Conservation (phyloP, 768 basidiomycete genomes). For the Coprinellus micaceus region DNA sequence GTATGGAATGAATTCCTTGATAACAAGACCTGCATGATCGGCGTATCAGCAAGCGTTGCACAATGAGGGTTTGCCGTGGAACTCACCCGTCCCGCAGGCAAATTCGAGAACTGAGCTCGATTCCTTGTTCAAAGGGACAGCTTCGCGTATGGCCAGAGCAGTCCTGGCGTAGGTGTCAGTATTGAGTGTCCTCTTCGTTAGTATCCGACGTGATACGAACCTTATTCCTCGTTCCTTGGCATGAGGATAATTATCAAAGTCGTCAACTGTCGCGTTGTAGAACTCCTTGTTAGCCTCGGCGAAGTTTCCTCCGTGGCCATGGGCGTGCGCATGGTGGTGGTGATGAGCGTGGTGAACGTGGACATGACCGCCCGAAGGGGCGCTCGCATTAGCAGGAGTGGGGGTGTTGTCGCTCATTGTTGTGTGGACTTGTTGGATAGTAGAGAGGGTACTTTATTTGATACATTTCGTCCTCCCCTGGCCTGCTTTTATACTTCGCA, state of each 20-base stretch:
- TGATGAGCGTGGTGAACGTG: slow-evolving; percentile 7
- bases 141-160: slow-evolving; percentile 27
- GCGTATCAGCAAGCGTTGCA: too few relatives aligned
- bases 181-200: neutral
- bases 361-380: too few relatives aligned
- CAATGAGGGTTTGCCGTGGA: neutral
- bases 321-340: slow-evolving; percentile 1
- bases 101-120: slow-evolving; percentile 59
- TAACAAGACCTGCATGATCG: slow-evolving; percentile 46
- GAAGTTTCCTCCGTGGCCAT: neutral
- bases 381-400: too few relatives aligned
- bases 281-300: slow-evolving; percentile 10
- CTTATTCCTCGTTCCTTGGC: slow-evolving; percentile 14
- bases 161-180: slow-evolving; percentile 15
- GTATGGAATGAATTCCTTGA: slow-evolving; percentile 51
- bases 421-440: too few relatives aligned
- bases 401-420: too few relatives aligned
- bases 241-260: slow-evolving; percentile 11
- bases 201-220: slow-evolving; percentile 1
- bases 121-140: slow-evolving; percentile 46
- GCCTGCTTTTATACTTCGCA: too few relatives aligned
- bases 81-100: slow-evolving; percentile 63
- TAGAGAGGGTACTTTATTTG: too few relatives aligned
- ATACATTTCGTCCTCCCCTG: too few relatives aligned
- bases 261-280: slow-evolving; percentile 3